Evolutionary conservation across 805 yeast species (phyloP), one percentile per base, ranked within the genome.

Genomic region (Yamadazyma insecticola): DNA sequence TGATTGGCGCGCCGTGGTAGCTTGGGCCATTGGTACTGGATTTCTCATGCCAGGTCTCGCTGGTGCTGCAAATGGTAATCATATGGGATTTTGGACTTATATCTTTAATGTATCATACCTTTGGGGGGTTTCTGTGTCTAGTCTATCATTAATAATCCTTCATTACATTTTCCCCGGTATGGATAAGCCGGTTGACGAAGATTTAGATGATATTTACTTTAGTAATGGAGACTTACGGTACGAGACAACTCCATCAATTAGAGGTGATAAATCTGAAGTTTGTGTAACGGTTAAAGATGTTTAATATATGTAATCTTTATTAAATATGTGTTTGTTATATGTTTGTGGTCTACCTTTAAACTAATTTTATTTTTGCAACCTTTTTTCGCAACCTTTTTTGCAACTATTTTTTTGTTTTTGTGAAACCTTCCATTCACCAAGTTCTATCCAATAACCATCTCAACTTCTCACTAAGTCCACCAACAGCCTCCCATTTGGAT

Each of bases 41-140:
- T 45, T 48, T 18, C 34, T 50, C 5, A 30, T 50, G 26, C 55
- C 55, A 3, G 55, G 54, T 11, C 32, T 50, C 17, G 51, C 35
- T 2, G 36, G 31, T 24, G 43, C 32, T 25, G 33, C 39, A 1
- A 33, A 30, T n/a, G 35, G 35, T 5, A 26, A 30, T 20, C 9
- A 22, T 11, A 20, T 10, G 22, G 35, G 35, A 5, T 44, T 44
- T 13, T 40, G 45, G 47, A 34, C 40, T 9, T 40, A 37, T 26
- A 47, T 47, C 7, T 40, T 32, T 13, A 30, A 40, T 12, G 32
- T 45, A 3, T 43, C 50, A 2, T 47, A 45, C 19, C 20, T 28
- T 7, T 43, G 45, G 40, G 51, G 51, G 4, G 21, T 47, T 19
- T 19, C 29, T 2, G 16, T 43, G 1, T 32, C 47, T 17, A 20